Conservation (phyloP, 495 filamentous ascomycete genomes). For the Saxispiralis lemnorum region DNA sequence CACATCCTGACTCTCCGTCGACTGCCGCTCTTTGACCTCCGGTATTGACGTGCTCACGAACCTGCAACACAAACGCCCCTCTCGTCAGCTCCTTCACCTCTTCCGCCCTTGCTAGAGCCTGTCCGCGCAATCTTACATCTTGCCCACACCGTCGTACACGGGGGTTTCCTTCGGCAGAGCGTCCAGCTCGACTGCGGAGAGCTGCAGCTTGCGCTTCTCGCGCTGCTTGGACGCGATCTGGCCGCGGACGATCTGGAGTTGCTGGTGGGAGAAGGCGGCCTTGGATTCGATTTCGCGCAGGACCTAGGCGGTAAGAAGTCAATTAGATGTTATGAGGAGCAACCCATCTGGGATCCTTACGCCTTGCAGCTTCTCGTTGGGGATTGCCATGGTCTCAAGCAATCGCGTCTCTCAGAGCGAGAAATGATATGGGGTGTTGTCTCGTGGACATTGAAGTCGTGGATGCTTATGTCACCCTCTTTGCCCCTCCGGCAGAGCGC, state of each 20-base stretch:
- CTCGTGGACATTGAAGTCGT: not conserved
- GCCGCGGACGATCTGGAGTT: constrained; percentile 70
- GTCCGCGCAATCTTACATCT: constrained; percentile 51
- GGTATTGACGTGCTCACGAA: constrained; percentile 63
- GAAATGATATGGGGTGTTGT: not conserved
- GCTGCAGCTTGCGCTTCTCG: constrained; percentile 71
- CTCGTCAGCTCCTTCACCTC: no score
- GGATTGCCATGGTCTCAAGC: constrained; percentile 61
- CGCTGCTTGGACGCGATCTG: constrained; percentile 76
- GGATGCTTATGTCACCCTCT: no score
- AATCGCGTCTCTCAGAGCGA: not conserved
- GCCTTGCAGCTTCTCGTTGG: constrained; percentile 90
- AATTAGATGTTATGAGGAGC: not conserved
- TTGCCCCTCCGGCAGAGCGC: no score
- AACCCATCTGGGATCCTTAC: constrained; percentile 24
- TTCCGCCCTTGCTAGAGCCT: not conserved
- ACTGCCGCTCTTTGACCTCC: constrained; percentile 57
- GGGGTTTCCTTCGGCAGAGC: constrained; percentile 60
- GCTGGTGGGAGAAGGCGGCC: constrained; percentile 72
- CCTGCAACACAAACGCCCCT: constrained; percentile 33
- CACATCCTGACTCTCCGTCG: constrained; percentile 54
- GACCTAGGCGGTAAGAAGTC: constrained; percentile 36
- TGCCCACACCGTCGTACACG: constrained; percentile 88
- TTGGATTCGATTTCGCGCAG: constrained; percentile 87
- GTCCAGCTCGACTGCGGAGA: constrained; percentile 68